Percentiles rank a stretch among this genome's conserved stretches.
Conservation (phyloP, 2,329 filamentous ascomycete species). For the Fusarium chuoi region DNA sequence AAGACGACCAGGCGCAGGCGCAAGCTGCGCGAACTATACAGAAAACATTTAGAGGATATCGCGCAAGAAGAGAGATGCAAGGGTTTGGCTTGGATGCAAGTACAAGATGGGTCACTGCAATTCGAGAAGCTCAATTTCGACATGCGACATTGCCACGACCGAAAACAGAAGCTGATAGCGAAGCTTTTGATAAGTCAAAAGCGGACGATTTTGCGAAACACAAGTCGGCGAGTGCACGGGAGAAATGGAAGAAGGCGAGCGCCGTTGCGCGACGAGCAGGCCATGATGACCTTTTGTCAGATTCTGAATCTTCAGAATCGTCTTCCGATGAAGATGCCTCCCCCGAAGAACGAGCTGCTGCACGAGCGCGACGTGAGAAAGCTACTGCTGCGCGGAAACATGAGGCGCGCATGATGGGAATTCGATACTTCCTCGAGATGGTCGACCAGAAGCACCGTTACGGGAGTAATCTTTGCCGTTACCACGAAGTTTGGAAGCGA, state of each 20-base stretch:
- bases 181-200: constrained; percentile 5
- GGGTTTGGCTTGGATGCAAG: constrained; percentile 76
- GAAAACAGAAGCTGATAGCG: constrained; percentile 37
- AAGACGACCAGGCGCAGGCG: constrained; percentile 48
- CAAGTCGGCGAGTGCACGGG: constrained; percentile 58
- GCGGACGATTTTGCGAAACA: constrained; percentile 16
- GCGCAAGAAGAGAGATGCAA: constrained; percentile 74
- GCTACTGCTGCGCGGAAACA: constrained; percentile 68
- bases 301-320: constrained; percentile 48
- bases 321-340: constrained; percentile 45
- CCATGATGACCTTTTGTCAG: constrained; percentile 69
- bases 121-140: constrained; percentile 67
- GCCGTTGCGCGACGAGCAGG: constrained; percentile 78
- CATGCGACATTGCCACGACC: constrained; percentile 58
- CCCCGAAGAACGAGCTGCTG: constrained; percentile 52
- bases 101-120: constrained; percentile 76
- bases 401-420: constrained; percentile 81
- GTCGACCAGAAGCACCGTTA: constrained; percentile 89
- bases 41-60: constrained; percentile 81
- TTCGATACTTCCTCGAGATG: constrained; percentile 89
- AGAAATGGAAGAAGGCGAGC: constrained; percentile 81
- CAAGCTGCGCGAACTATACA: constrained; percentile 69
- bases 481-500: constrained; percentile 86
- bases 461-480: constrained; percentile 81
- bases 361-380: constrained; percentile 56